phyloP scores from a whole-genome alignment of 2,329 filamentous ascomycete species.

The Sclerotinia minor region DNA sequence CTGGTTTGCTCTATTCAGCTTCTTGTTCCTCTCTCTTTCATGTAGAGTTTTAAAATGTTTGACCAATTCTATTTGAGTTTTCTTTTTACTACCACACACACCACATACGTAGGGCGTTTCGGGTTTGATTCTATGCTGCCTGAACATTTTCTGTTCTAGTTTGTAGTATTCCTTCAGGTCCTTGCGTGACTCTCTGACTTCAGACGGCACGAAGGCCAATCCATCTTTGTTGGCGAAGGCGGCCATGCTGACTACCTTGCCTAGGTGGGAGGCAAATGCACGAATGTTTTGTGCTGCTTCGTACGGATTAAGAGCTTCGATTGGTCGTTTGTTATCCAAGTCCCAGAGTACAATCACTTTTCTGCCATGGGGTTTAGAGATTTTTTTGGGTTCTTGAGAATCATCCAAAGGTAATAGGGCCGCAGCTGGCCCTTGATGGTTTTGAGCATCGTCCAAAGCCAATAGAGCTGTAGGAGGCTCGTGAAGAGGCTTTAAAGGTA shows the following conservation, averaged over 20 bases:
- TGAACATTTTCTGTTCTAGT: neutral
- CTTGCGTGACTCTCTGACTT: neutral
- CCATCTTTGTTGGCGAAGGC: neutral
- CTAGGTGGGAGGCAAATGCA: neutral
- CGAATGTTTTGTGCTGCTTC: conserved; percentile 7
- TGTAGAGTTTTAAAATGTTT: neutral
- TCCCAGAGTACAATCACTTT: conserved; percentile 6
- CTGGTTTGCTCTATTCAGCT: too few relatives aligned
- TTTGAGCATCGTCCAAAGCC: too few relatives aligned
- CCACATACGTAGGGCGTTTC: conserved; percentile 4
- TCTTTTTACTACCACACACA: neutral
- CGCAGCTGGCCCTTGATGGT: too few relatives aligned
- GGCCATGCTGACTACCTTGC: neutral
- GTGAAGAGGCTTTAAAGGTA: too few relatives aligned
- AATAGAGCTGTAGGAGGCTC: too few relatives aligned
- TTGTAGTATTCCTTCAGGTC: neutral
- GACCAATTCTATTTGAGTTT: neutral
- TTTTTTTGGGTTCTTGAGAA: neutral
- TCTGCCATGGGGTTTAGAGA: neutral
- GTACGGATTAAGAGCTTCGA: neutral
- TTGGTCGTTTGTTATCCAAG: neutral
- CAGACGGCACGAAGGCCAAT: neutral
- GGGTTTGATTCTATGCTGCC: neutral
- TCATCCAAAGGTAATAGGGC: neutral
- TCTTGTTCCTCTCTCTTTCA: neutral